phyloP scores from a whole-genome alignment of 2,329 filamentous ascomycete genomes.

The Fusarium begoniae region DNA sequence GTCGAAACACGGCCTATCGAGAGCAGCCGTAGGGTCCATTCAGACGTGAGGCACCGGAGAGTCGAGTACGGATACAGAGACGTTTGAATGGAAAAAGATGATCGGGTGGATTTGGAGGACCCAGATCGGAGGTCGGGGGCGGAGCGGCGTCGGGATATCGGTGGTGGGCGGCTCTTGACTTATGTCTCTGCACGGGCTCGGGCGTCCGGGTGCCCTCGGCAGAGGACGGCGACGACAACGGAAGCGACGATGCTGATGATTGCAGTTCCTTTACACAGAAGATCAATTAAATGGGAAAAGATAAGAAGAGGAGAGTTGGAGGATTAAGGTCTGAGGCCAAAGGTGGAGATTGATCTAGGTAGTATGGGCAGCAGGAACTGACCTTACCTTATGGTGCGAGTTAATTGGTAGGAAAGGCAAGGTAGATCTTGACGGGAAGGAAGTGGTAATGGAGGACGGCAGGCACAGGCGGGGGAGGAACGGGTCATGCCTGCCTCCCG shows the following conservation, averaged over 20 bases:
- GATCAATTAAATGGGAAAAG: slow-evolving; percentile 6
- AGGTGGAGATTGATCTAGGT: slow-evolving; percentile 22
- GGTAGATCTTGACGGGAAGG: slow-evolving; percentile 7
- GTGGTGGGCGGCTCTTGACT: slow-evolving; percentile 32
- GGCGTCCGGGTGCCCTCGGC: slow-evolving; percentile 42
- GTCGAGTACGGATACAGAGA: slow-evolving; percentile 21
- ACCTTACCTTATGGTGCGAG: slow-evolving; percentile 14
- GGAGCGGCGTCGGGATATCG: slow-evolving; percentile 32
- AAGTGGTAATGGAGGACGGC: not conserved
- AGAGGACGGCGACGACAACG: slow-evolving; percentile 36
- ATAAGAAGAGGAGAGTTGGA: slow-evolving; percentile 20
- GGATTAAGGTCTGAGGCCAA: slow-evolving; percentile 20
- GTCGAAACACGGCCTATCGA: slow-evolving; percentile 42
- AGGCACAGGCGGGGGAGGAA: slow-evolving; percentile 17
- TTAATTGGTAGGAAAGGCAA: slow-evolving; percentile 1
- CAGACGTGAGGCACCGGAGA: slow-evolving; percentile 35
- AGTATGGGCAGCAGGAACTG: not conserved
- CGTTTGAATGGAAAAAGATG: slow-evolving; percentile 1
- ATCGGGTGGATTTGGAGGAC: slow-evolving; percentile 21
- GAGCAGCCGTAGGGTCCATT: slow-evolving; percentile 40
- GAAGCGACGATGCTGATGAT: slow-evolving; percentile 8
- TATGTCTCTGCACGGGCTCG: slow-evolving; percentile 41
- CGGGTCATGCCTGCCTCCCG: slow-evolving; percentile 32
- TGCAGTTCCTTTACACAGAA: not conserved
- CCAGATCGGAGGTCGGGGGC: slow-evolving; percentile 35